These are phyloP conservation scores for Suillus plorans DNA, from an alignment of 768 basidiomycete species.

Conservation along the genomic window DNA sequence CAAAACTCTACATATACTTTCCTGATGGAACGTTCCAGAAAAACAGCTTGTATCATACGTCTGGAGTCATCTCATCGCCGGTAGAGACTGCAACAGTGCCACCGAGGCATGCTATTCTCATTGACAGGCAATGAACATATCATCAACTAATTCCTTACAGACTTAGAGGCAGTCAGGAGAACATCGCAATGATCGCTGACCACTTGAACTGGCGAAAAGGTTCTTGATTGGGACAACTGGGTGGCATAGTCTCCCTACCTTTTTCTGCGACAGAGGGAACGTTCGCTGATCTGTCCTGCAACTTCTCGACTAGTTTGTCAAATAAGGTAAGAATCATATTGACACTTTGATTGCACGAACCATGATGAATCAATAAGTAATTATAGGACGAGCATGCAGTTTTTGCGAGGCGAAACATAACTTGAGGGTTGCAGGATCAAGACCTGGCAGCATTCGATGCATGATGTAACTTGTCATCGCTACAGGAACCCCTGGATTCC, in stretches of 20 bases:
- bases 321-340: background rate
- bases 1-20: constrained; percentile 21
- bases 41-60: constrained; percentile 45
- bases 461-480: constrained; percentile 33
- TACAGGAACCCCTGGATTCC: constrained; percentile 31
- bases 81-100: constrained; percentile 60
- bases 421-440: constrained; percentile 53
- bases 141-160: constrained; percentile 21
- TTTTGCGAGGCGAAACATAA: constrained; percentile 52
- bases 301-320: constrained; percentile 41
- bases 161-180: constrained; percentile 32
- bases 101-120: constrained; percentile 41
- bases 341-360: background rate
- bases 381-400: constrained; percentile 18
- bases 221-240: constrained; percentile 55
- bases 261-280: constrained; percentile 22
- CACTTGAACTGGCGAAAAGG: constrained; percentile 54
- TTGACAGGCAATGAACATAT: background rate
- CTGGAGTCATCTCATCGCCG: constrained; percentile 58
- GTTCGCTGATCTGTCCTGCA: constrained; percentile 30
- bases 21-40: constrained; percentile 23
- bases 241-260: constrained; percentile 50
- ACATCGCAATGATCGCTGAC: constrained; percentile 44
- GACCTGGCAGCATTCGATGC: constrained; percentile 38
- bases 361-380: background rate